phyloP scores from a whole-genome alignment of 352 stramenopile species.

The Vaucheria bursata region DNA sequence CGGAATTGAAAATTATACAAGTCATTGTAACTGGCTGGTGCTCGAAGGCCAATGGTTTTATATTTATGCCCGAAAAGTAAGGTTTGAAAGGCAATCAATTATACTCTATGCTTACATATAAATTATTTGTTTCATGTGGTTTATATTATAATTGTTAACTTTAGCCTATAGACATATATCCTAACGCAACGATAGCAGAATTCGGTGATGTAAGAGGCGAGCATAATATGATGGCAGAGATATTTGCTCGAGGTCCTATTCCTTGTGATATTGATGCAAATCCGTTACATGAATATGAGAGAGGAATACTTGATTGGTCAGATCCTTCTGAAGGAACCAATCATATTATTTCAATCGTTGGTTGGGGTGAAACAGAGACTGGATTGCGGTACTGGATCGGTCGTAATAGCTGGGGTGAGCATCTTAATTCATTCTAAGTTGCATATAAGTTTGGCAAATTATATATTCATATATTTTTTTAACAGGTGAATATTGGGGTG shows the following conservation, averaged over 20 bases:
- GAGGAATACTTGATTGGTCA: conserved; percentile 54
- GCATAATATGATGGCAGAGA: conserved; percentile 88
- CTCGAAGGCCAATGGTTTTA: too few relatives aligned
- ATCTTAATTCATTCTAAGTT: too few relatives aligned
- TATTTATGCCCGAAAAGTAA: too few relatives aligned
- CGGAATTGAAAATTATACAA: too few relatives aligned
- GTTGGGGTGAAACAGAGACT: conserved; percentile 67
- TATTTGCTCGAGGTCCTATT: conserved; percentile 83
- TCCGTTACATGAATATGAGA: conserved; percentile 69
- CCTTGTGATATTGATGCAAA: conserved; percentile 79
- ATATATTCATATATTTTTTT: too few relatives aligned
- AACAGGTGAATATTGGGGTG: conserved; percentile 86
- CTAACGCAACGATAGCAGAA: conserved; percentile 88
- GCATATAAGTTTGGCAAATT: too few relatives aligned
- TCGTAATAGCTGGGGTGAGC: conserved; percentile 56
- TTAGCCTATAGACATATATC: conserved; percentile 72
- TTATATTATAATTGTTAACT: too few relatives aligned
- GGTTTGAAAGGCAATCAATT: too few relatives aligned
- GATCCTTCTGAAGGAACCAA: conserved; percentile 53
- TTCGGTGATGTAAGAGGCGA: conserved; percentile 79
- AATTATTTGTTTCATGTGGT: too few relatives aligned
- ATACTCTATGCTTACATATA: too few relatives aligned
- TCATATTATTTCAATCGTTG: conserved; percentile 88
- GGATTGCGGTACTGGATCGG: conserved; percentile 79
- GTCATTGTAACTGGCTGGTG: too few relatives aligned